Conservation (phyloP, 306 rosid genomes). For the Citrullus mucosospermus region DNA sequence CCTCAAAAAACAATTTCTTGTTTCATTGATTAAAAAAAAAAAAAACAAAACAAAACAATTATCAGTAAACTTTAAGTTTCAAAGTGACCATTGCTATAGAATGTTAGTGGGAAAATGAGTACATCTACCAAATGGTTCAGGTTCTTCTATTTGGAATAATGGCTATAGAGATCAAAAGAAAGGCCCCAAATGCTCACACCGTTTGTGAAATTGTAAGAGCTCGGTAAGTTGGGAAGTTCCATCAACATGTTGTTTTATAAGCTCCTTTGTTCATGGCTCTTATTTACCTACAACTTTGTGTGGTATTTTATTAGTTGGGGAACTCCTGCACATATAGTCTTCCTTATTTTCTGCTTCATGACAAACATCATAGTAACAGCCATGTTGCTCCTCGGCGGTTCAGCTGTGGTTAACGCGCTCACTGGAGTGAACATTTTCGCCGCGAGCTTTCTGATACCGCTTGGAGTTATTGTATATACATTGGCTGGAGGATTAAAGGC, state of each 20-base stretch:
- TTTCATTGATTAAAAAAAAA: not conserved
- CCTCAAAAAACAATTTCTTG: no score
- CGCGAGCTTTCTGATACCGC: constrained; percentile 91
- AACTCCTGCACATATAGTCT: constrained; percentile 62
- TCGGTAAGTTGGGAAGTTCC: constrained; percentile 38
- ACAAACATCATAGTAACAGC: constrained; percentile 85
- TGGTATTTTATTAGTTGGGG: constrained; percentile 60
- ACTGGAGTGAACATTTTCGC: constrained; percentile 88
- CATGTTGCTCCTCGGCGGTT: constrained; percentile 93
- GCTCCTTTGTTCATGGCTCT: not conserved
- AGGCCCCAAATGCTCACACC: constrained; percentile 91
- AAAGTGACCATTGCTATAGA: no score
- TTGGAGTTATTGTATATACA: constrained; percentile 84
- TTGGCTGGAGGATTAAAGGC: constrained; percentile 93
- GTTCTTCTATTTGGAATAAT: constrained; percentile 80
- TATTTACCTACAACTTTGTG: not conserved
- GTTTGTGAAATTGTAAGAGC: constrained; percentile 92
- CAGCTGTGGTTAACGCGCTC: constrained; percentile 85
- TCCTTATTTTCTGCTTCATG: constrained; percentile 75
- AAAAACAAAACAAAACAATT: not conserved
- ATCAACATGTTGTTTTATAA: not conserved
- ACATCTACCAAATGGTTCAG: constrained; percentile 17
- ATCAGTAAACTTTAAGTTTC: not conserved
- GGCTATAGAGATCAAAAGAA: constrained; percentile 95
- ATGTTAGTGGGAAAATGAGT: not conserved